Evolutionary conservation across 192 early-diverging fungal genomes (phyloP), one percentile per base, ranked within the genome.

Genomic region (Coemansia brasiliensis): DNA sequence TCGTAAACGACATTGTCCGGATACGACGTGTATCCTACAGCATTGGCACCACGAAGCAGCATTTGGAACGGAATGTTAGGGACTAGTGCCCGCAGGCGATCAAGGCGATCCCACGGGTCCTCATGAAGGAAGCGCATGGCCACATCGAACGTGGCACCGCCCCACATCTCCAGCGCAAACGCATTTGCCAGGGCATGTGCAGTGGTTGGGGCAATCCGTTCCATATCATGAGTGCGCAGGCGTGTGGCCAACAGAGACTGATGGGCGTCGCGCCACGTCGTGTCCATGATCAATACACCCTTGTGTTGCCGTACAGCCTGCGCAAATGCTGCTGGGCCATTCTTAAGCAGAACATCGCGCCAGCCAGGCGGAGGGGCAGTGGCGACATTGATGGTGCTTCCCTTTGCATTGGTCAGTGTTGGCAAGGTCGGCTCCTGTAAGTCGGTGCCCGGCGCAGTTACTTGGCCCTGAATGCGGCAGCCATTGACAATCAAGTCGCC

Each of bases 21-120:
- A 66, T 98, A 98, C 43, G 88, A 91, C 39, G 93, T 98, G 81
- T 96, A 96, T 17, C 95, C 95, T 20, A 98, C 95, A 25, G 94
- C 95, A 55, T 98, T 98, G 41, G 95, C 95, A 45, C 95, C 95
- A 71, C 95, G 90, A 55, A 98, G 87, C 45, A 98, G 83, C 95
- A 98, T 98, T 80, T 95, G 94, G 84, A 98, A 98, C 13, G 95
- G 95, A 72, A 98, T 85, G 77, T 96, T 95, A 66, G 95, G 95
- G 32, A 94, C 92, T 26, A 93, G 81, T 38, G 84, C 72, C 39
- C 95, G 92, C 59, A 98, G 79, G 40, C 82, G 80, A 46, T 85
- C 85, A 63, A 98, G 81, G 54, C 95, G 86, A 61, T 96, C 93
- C 95, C 95, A 98, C 20, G 95, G 95, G 74, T 94, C 93, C 72